Evolutionary conservation across 495 filamentous ascomycete genomes (phyloP), one percentile per base, ranked within the genome.

Genomic region (Trichoderma reesei): DNA sequence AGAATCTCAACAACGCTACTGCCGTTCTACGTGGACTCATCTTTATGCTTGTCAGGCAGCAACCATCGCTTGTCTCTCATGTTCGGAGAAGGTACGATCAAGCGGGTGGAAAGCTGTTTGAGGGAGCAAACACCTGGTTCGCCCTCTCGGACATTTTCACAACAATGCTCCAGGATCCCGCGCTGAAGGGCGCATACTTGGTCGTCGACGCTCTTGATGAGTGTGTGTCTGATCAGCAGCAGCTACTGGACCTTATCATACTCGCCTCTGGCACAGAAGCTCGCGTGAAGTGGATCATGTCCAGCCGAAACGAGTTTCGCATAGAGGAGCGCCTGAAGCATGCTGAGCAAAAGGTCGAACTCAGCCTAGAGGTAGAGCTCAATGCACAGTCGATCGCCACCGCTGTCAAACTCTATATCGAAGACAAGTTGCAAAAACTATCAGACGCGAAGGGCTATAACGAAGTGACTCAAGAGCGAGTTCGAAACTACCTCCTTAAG

Each of bases 1-100:
- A 34, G 0, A 65, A 68, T 10, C 62, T 80, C 36, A 76, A 77
- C 65, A 76, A 72, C 62, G 72, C 76, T n/a, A 73, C 71, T 5
- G 68, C 74, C 9, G 72, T 80, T 1, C 66, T 81, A 5, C 71
- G 76, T 1, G 74, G 77, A 31, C 65, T 81, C 11, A 76, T 80
- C 3, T 81, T 72, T 69, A 60, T 72, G 39, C 73, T 79, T 26
- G 33, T 69, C 31, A 16, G 65, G n/a, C 68, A 78, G 54, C 69
- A 76, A 65, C 72, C 68, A 62, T 66, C 64, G 3, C 74, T 78
- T 18, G 65, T 72, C 18, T 65, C 44, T 3, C 73, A 75, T 66
- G 13, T 78, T 6, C 73, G 62, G 36, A 66, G 70, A 54, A 67
- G 68, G 37, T 72, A 78, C 59, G 69, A 75, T 34, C 6, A 65